Base-by-base conservation (phyloP, 345 rosid species). In the Brassica carinata region DNA sequence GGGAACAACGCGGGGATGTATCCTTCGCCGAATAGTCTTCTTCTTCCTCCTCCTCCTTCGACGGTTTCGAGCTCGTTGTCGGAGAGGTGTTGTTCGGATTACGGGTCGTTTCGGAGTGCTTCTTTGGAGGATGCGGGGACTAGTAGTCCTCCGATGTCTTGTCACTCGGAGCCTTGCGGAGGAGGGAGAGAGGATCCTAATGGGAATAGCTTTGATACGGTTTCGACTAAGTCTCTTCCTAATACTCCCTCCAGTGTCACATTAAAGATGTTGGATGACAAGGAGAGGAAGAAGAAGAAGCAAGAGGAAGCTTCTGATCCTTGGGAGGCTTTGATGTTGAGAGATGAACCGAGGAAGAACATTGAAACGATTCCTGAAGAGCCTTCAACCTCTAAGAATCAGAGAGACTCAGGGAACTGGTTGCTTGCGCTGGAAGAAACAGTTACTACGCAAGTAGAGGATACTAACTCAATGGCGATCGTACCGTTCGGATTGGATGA, bases 121-220 rank as follows among this genome's bases (percentile, higher is more conserved):
- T 92, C 91, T 0, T 75, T 84, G 31, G 94, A 91, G 79, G 93
- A 93, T 84, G 63, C 48, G 13, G 86, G 77, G 57, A 73, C 81
- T 3, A 84, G 80, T 70, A 80, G 83, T 62, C 85, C 85, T 30
- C 64, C 85, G 5, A 62, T 83, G 79, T 84, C 87, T 53, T 64
- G 66, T 27, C 69, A 66, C 5, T 76, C 84, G 0, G 87, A 85
- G 77, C 89, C 82, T 18, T 69, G 65, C 27, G 84, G 86, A 71
- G 85, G 57, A 19, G 71, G 63, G 45, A 31, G 53, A 23, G 79
- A 61, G 3, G 75, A 64, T 40, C 86, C 76, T 19, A 84, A 76
- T 13, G 58, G 58, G 64, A 72, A 76, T 11, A 34, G 62, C 18
- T 64, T 58, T 18, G 86, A 82, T 19, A 79, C 86, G 2, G 67